Evolutionary conservation across 2,329 filamentous ascomycete genomes (phyloP).

Genomic region (Ascochyta koolunga): DNA sequence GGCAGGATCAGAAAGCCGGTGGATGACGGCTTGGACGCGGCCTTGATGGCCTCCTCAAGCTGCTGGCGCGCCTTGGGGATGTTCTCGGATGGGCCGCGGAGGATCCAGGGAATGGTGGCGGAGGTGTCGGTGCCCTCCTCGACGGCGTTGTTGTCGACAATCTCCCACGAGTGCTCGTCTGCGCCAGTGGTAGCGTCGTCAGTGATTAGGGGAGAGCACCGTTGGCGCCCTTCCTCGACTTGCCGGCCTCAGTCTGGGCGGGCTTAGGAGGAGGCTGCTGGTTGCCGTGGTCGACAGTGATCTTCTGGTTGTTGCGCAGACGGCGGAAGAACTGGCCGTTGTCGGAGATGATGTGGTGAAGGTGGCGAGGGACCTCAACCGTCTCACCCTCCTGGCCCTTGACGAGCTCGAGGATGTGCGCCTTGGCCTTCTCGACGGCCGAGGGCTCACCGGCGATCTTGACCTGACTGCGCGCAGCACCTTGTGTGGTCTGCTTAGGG

Average conservation of each 20-base stretch:
- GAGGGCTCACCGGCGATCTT: slow-evolving; percentile 81
- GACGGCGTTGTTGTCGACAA: slow-evolving; percentile 68
- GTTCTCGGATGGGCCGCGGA: slow-evolving; percentile 78
- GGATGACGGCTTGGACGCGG: slow-evolving; percentile 71
- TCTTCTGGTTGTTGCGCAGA: slow-evolving; percentile 82
- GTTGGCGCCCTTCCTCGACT: slow-evolving; percentile 59
- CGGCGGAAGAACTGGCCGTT: slow-evolving; percentile 93
- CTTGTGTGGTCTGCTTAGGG: slow-evolving; percentile 72
- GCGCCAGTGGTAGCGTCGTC: slow-evolving; percentile 67
- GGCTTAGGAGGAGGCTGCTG: slow-evolving; percentile 76
- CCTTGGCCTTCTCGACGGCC: slow-evolving; percentile 84
- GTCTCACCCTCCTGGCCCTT: slow-evolving; percentile 90
- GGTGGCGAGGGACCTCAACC: slow-evolving; percentile 77
- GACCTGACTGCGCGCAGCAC: slow-evolving; percentile 80
- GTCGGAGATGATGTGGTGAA: slow-evolving; percentile 85
- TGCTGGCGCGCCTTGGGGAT: slow-evolving; percentile 80
- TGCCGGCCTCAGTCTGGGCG: slow-evolving; percentile 54
- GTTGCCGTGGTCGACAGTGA: slow-evolving; percentile 90
- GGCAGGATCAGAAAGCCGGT: slow-evolving; percentile 89
- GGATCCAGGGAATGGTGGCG: slow-evolving; percentile 82
- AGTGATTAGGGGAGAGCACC: slow-evolving; percentile 88
- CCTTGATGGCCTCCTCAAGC: slow-evolving; percentile 74
- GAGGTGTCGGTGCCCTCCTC: slow-evolving; percentile 59
- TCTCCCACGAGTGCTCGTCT: slow-evolving; percentile 81
- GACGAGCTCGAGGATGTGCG: slow-evolving; percentile 77